Base-by-base conservation (phyloP, 495 filamentous ascomycete genomes). In the Endocarpon pusillum region DNA sequence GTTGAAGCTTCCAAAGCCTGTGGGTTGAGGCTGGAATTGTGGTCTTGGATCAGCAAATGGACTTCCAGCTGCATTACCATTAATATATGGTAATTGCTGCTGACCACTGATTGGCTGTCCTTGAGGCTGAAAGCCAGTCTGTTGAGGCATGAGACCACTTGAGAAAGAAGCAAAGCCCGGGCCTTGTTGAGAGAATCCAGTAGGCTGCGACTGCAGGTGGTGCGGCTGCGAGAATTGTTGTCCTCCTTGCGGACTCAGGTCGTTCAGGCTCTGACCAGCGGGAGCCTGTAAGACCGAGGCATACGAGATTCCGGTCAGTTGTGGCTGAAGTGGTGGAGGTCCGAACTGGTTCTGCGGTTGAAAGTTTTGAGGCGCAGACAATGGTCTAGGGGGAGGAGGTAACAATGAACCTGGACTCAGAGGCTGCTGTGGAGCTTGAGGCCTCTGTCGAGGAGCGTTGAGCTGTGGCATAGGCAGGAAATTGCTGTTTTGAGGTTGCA, bases 291-390 rank as follows among this genome's bases (percentile, higher is more conserved):
- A 68, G 14, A 61, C 46, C 5, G 61, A 57, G 14, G 48, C 51
- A 21, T 56, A 53, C 37, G 61, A 58, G 32, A 72, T 60, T 6
- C 89, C 89, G 0, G 89, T 96, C 48, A 85, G 64, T 50, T 93
- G 84, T 17, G 85, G 78, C 44, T 89, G 81, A 42, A 94, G 53
- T 11, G 79, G 70, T 32, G 80, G 75, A 19, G 77, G 57, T 5
- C 71, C 68, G 46, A 92, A 87, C 2, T 63, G 64, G 49, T 62
- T 85, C 32, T 73, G 73, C 42, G 80, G 81, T 25, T 59, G 52
- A 34, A 73, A 73, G 21, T 83, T 78, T 49, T 87, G 82, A 16
- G 89, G 89, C 7, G 87, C 91, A 12, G 87, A 94, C 3, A 89
- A 63, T 2, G 89, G 80, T 32, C 89, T 68, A 20, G 86, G 86